Conservation (phyloP, 768 basidiomycete genomes). For the Mycena albidolilacea region DNA sequence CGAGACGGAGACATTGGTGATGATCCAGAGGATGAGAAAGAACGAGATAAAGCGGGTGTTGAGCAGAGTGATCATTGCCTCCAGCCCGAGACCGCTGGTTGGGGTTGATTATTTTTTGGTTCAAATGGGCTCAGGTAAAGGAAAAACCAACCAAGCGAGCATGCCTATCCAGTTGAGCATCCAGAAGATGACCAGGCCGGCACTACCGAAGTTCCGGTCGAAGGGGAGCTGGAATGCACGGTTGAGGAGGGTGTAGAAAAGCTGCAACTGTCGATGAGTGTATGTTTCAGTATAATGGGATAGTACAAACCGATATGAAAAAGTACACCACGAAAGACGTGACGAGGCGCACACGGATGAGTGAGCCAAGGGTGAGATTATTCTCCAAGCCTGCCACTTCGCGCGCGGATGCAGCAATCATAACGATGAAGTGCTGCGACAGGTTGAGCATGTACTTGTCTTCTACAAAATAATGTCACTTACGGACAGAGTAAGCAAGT, state of each 20-base stretch:
- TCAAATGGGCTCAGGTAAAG: background rate
- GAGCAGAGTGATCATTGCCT: slow-evolving; percentile 70
- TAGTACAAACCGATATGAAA: slow-evolving; percentile 52
- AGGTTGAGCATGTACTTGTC: slow-evolving; percentile 39
- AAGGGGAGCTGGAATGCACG: slow-evolving; percentile 74
- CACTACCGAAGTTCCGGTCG: slow-evolving; percentile 61
- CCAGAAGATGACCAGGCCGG: slow-evolving; percentile 77
- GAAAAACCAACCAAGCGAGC: slow-evolving; percentile 53
- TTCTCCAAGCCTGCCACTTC: slow-evolving; percentile 54
- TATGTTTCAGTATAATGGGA: background rate
- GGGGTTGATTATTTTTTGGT: background rate
- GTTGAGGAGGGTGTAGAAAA: slow-evolving; percentile 74
- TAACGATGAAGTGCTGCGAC: slow-evolving; percentile 47
- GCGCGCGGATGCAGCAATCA: slow-evolving; percentile 46
- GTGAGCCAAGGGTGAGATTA: slow-evolving; percentile 53
- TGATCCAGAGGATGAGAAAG: slow-evolving; percentile 78
- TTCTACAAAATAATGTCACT: slow-evolving; percentile 37
- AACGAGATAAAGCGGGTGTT: slow-evolving; percentile 67
- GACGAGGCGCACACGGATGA: slow-evolving; percentile 57
- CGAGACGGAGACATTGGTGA: slow-evolving; percentile 71
- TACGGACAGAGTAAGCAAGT: slow-evolving; percentile 59
- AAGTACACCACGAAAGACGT: slow-evolving; percentile 59
- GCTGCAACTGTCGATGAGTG: slow-evolving; percentile 46
- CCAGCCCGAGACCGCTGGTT: slow-evolving; percentile 71
- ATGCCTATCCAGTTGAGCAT: slow-evolving; percentile 69